Percentiles rank a stretch among this genome's conserved stretches.
phyloP scores from a whole-genome alignment of 1,139 yeast species.

The Pichia sp. region DNA sequence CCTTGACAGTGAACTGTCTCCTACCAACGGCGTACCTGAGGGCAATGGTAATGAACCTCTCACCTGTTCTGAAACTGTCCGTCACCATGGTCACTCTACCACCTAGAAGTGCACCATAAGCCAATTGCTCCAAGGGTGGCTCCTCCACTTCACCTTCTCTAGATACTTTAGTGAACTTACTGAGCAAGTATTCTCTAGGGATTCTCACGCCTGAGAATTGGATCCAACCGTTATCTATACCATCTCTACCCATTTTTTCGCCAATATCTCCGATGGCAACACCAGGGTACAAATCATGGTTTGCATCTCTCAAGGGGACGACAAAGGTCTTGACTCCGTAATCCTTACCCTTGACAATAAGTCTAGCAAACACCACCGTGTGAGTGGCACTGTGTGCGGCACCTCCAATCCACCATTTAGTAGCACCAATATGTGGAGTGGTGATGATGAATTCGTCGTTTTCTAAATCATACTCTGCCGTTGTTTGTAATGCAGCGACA shows the following conservation, averaged over 20 bases:
- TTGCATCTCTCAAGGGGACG: slow-evolving; percentile 75
- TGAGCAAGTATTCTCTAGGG: slow-evolving; percentile 79
- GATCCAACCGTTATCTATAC: slow-evolving; percentile 92
- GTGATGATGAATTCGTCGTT: slow-evolving; percentile 66
- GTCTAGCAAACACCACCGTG: slow-evolving; percentile 71
- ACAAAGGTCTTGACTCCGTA: slow-evolving; percentile 89
- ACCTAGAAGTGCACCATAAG: slow-evolving; percentile 79
- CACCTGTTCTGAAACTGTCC: slow-evolving; percentile 76
- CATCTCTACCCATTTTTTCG: slow-evolving; percentile 87
- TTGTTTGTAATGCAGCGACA: slow-evolving; percentile 89
- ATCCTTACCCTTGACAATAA: slow-evolving; percentile 74
- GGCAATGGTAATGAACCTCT: slow-evolving; percentile 77
- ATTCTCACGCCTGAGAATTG: slow-evolving; percentile 77
- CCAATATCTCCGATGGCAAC: slow-evolving; percentile 87
- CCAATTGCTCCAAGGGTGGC: slow-evolving; percentile 80
- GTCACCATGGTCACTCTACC: slow-evolving; percentile 88
- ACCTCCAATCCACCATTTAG: slow-evolving; percentile 99
- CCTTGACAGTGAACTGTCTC: slow-evolving; percentile 65
- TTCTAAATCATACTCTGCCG: slow-evolving; percentile 66
- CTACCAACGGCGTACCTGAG: slow-evolving; percentile 85
- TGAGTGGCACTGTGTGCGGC: slow-evolving; percentile 94
- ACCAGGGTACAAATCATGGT: slow-evolving; percentile 70
- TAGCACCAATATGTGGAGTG: slow-evolving; percentile 87
- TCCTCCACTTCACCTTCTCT: slow-evolving; percentile 60
- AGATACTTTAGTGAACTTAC: slow-evolving; percentile 70